Evolutionary conservation across 768 basidiomycete genomes (phyloP).

Genomic region (Auriscalpium vulgare): DNA sequence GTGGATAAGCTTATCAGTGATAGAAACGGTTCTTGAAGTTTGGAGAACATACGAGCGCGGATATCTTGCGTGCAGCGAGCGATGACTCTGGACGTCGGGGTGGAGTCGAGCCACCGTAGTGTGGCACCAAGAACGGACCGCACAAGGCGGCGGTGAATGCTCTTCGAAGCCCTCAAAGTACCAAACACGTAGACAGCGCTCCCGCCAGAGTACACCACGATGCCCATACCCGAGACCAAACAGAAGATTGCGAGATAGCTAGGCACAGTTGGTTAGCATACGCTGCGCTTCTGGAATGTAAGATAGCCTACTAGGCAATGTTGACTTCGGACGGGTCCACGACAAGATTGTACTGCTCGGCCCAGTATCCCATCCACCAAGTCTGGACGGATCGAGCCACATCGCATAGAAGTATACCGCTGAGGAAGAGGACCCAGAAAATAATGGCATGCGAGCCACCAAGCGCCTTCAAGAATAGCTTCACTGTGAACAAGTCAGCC

Average conservation of each 20-base stretch:
- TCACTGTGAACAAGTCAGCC: conserved; percentile 13
- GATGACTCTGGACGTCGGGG: conserved; percentile 52
- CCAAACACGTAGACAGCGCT: conserved; percentile 38
- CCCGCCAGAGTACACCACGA: conserved; percentile 25
- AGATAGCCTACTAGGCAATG: conserved; percentile 21
- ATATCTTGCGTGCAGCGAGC: conserved; percentile 64
- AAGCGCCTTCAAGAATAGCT: conserved; percentile 21
- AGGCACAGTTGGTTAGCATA: background rate
- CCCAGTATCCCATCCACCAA: conserved; percentile 41
- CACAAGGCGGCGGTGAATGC: conserved; percentile 45
- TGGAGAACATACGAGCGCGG: conserved; percentile 19
- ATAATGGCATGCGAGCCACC: conserved; percentile 20
- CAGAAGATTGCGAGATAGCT: conserved; percentile 46
- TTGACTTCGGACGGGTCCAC: conserved; percentile 25
- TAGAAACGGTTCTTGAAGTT: too few species aligned
- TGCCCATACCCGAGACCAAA: background rate
- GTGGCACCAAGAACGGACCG: conserved; percentile 51
- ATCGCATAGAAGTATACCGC: conserved; percentile 19
- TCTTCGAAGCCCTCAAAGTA: conserved; percentile 42
- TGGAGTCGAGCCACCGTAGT: conserved; percentile 40
- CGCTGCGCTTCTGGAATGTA: conserved; percentile 2
- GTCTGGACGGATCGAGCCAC: conserved; percentile 22
- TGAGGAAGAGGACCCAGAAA: conserved; percentile 24
- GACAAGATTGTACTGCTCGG: conserved; percentile 30
- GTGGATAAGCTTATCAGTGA: background rate